Conservation (phyloP, 371 early-diverging fungal genomes). For the Apophysomyces trapeziformis region DNA sequence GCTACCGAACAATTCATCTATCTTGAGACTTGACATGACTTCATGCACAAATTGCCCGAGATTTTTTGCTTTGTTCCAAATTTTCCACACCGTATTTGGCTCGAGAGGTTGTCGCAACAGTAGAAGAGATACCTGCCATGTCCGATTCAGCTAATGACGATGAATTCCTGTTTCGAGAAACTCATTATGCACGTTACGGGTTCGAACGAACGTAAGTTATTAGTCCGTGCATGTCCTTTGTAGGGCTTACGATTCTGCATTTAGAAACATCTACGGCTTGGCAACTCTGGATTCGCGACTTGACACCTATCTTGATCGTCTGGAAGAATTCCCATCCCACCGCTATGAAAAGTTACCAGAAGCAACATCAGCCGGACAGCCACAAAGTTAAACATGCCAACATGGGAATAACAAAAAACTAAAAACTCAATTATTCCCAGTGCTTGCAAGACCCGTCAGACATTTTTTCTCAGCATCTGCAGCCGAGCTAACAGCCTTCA, state of each 20-base stretch:
- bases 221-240: neutral
- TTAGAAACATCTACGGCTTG: slow-evolving; percentile 53
- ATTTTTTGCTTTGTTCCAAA: too few species aligned
- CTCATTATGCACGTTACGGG: slow-evolving; percentile 54
- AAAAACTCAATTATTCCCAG: neutral
- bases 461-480: slow-evolving; percentile 50
- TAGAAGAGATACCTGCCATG: neutral
- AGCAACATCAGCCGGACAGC: slow-evolving; percentile 21
- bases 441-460: slow-evolving; percentile 28
- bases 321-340: slow-evolving; percentile 51
- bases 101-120: too few species aligned
- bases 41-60: too few species aligned
- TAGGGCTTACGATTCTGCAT: neutral
- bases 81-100: too few species aligned
- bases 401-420: neutral
- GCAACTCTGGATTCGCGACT: slow-evolving; percentile 39
- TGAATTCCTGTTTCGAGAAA: slow-evolving; percentile 46
- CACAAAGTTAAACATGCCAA: slow-evolving; percentile 18
- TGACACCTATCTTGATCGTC: slow-evolving; percentile 41
- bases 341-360: slow-evolving; percentile 37
- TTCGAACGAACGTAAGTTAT: slow-evolving; percentile 49
- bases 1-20: too few species aligned
- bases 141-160: slow-evolving; percentile 23
- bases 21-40: too few species aligned
- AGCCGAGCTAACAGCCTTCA: slow-evolving; percentile 46